Conservation (phyloP, 2,329 filamentous ascomycete species). For the Trichoderma guizhouense region DNA sequence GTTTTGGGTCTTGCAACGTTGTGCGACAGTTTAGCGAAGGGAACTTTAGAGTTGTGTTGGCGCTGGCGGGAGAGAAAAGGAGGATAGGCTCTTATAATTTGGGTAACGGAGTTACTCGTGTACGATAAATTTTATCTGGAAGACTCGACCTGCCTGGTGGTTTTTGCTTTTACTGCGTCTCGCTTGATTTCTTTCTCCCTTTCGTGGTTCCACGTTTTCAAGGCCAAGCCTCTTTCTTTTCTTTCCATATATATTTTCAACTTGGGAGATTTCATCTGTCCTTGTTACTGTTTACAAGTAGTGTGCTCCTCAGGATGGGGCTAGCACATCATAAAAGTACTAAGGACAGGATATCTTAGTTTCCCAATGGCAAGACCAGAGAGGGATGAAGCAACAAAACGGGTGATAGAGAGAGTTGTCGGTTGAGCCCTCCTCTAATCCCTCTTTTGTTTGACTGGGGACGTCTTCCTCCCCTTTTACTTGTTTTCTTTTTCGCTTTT, state of each 20-base stretch:
- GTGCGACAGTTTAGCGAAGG: slow-evolving; percentile 19
- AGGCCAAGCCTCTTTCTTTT: neutral
- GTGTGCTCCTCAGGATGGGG: neutral
- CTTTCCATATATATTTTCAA: neutral
- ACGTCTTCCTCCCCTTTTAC: neutral
- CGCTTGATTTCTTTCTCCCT: slow-evolving; percentile 10
- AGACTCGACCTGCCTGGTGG: slow-evolving; percentile 20
- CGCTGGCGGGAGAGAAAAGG: slow-evolving; percentile 18
- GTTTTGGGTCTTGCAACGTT: slow-evolving; percentile 20
- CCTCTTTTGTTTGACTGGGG: neutral
- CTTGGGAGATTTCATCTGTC: neutral
- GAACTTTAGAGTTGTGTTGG: slow-evolving; percentile 18
- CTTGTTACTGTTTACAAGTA: neutral
- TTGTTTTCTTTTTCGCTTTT: neutral
- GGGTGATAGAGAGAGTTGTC: neutral
- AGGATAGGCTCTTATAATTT: slow-evolving; percentile 28
- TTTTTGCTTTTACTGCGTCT: slow-evolving; percentile 1
- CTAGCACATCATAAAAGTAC: neutral
- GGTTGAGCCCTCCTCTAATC: neutral
- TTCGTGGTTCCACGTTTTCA: slow-evolving; percentile 4
- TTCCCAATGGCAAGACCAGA: neutral
- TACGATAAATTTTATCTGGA: slow-evolving; percentile 31
- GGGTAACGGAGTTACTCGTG: slow-evolving; percentile 34
- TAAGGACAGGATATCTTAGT: neutral
- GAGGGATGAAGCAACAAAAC: neutral